Base-by-base conservation (phyloP, 2,329 filamentous ascomycete genomes). In the Talaromyces atroroseus region DNA sequence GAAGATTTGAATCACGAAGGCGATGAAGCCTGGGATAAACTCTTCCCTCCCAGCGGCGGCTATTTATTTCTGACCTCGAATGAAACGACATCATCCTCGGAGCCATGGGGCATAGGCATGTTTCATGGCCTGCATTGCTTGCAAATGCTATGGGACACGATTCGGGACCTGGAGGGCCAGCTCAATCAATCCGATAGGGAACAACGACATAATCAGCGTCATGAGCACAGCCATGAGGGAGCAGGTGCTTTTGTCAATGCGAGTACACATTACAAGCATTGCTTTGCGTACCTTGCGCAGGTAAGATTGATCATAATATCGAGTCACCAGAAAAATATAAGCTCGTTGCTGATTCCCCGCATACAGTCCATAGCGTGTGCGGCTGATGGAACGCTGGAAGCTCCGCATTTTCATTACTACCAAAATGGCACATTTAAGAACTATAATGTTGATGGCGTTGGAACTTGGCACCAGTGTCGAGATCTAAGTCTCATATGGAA, bases 101-200 rank as follows among this genome's bases (percentile, higher is more conserved):
- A 59, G 49, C 53, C 57, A 4, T 57, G 57, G 57, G 57, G 53
- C 10, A 14, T 59, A 2, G 52, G 38, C n/a, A 57, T 57, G 54
- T 59, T 59, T 36, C 57, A 59, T 29, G 44, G 53, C 11, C 12
- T 59, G 34, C 57, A 59, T 49, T 59, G 57, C 20, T 23, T 59
- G 49, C 21, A 48, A 20, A 42, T 59, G 34, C 24, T 59, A 16
- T 54, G 57, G n/a, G 45, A 14, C 36, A 49, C 32, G 24, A 52
- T 59, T 12, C 57, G 53, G 34, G 45, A 49, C 10, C 26, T 36
- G 8, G 40, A 57, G 11, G 40, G 11, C 16, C 18, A 14, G 29
- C 38, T 36, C 23, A 36, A 24, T 32, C 47, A 57, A 23, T 38
- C 40, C 11, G n/a, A 23, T 24, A 24, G 21, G 24, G 11, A 45